phyloP scores from a whole-genome alignment of 495 filamentous ascomycete species.

The Neurospora sp. region DNA sequence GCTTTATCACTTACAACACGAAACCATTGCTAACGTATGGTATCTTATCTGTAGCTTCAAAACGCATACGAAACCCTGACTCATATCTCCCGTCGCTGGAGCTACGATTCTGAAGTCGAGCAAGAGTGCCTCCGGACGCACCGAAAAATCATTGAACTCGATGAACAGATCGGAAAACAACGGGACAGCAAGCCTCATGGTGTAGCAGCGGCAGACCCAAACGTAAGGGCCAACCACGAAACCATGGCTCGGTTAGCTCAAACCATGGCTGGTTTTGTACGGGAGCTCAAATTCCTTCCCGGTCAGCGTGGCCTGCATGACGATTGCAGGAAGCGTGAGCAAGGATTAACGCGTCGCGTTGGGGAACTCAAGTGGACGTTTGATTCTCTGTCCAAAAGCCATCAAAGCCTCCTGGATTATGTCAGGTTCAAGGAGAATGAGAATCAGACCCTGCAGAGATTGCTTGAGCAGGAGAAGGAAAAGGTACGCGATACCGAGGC shows the following conservation, averaged over 20 bases:
- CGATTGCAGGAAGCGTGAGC: neutral
- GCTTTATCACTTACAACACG: neutral
- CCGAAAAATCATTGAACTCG: neutral
- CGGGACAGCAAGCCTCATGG: neutral
- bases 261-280: neutral
- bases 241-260: neutral
- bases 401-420: neutral
- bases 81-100: rapidly evolving
- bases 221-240: neutral
- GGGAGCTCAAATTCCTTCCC: neutral
- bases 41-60: neutral
- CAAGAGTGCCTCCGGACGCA: neutral
- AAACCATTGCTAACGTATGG: neutral
- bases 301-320: neutral
- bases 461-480: neutral
- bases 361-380: neutral
- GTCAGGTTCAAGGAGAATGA: neutral
- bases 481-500: neutral
- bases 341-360: neutral
- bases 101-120: neutral
- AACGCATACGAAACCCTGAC: neutral
- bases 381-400: neutral
- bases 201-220: neutral
- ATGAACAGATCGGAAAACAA: neutral
- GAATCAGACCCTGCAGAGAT: neutral